phyloP scores from a whole-genome alignment of 139 green algal species.

The Pseudopediastrum boryanum region DNA sequence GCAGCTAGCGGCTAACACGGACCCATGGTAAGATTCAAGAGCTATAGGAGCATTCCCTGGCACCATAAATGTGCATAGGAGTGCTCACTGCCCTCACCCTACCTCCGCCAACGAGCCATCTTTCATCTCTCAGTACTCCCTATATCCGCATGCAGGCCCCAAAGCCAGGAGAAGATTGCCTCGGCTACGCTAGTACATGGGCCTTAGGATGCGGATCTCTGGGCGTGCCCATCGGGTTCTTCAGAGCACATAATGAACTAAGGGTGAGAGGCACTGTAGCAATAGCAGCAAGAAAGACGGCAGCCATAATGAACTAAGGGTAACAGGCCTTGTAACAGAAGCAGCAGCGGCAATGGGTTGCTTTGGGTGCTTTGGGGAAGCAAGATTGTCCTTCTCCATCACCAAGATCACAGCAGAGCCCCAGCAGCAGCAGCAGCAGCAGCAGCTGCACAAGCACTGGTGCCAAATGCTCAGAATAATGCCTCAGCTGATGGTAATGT shows the following conservation, averaged over 20 bases:
- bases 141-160: too few species aligned
- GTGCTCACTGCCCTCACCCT: too few species aligned
- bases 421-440: neutral
- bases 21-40: too few species aligned
- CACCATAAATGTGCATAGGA: too few species aligned
- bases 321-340: neutral
- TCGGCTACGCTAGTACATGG: too few species aligned
- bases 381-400: neutral
- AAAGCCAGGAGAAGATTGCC: too few species aligned
- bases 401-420: neutral
- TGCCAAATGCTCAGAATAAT: neutral
- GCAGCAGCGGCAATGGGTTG: neutral
- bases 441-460: neutral
- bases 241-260: constrained; percentile 31
- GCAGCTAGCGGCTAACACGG: too few species aligned
- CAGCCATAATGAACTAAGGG: neutral
- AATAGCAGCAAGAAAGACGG: neutral
- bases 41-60: too few species aligned
- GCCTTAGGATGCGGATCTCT: too few species aligned
- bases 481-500: neutral
- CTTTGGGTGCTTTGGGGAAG: neutral
- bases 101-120: too few species aligned
- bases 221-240: constrained; percentile 33
- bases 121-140: too few species aligned
- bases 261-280: constrained; percentile 7